A percentile compares a stretch with the other conserved stretches of the same genome.
phyloP scores from a whole-genome alignment of 2,329 filamentous ascomycete genomes.

The Beauveria sp. region DNA sequence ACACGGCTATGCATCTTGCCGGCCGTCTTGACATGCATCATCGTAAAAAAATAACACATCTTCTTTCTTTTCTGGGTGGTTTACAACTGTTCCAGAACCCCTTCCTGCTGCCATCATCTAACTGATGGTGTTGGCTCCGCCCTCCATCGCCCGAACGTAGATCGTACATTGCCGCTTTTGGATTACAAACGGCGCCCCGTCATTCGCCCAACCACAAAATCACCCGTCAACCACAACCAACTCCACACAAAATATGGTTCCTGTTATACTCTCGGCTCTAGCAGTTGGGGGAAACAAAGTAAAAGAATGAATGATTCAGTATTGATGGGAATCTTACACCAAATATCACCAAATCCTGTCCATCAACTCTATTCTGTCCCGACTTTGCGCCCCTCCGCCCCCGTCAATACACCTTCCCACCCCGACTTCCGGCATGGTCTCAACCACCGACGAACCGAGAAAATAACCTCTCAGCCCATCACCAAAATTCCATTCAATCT shows the following conservation, averaged over 20 bases:
- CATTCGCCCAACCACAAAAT: background rate
- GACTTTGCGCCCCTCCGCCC: too few relatives aligned
- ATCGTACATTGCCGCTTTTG: conserved; percentile 7
- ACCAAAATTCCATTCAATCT: background rate
- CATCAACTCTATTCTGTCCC: too few relatives aligned
- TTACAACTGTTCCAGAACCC: background rate
- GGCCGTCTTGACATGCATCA: background rate
- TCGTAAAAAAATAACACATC: too few relatives aligned
- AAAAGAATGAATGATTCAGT: too few relatives aligned
- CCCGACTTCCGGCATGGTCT: background rate
- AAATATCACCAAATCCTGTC: too few relatives aligned
- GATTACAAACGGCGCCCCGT: conserved; percentile 17
- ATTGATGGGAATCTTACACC: too few relatives aligned
- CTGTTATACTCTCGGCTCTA: too few relatives aligned
- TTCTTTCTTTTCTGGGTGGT: background rate
- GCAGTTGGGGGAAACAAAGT: too few relatives aligned
- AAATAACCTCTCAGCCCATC: background rate
- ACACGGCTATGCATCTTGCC: background rate
- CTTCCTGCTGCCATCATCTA: background rate
- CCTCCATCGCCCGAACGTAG: background rate
- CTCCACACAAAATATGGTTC: background rate
- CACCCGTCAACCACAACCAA: background rate
- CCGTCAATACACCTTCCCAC: background rate
- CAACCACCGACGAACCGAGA: conserved; percentile 11
- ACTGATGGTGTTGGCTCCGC: background rate